phyloP scores from a whole-genome alignment of 805 yeast genomes.

The Diddensiella santjacobensis region DNA sequence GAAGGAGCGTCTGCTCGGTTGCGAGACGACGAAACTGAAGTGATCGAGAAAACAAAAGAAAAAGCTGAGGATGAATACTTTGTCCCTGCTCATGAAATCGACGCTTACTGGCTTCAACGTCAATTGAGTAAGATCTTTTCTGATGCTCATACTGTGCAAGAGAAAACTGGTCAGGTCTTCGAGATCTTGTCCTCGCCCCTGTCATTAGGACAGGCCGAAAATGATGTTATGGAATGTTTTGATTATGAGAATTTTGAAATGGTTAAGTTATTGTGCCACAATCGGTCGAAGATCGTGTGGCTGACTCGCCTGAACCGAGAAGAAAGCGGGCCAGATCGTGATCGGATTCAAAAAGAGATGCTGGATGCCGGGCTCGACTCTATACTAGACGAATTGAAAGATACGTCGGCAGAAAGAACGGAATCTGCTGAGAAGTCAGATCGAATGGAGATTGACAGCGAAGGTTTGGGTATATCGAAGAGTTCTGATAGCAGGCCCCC shows the following conservation, averaged over 20 bases:
- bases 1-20: too few relatives aligned
- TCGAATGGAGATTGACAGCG: constrained; percentile 23
- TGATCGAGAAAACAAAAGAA: constrained; percentile 8
- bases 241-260: constrained; percentile 49
- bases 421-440: constrained; percentile 7
- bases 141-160: constrained; percentile 42
- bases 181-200: constrained; percentile 39
- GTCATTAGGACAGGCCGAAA: constrained; percentile 47
- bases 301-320: constrained; percentile 46
- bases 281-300: constrained; percentile 52
- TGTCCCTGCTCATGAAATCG: constrained; percentile 40
- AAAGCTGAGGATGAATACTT: constrained; percentile 10
- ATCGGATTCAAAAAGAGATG: constrained; percentile 43
- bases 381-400: constrained; percentile 42
- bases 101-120: constrained; percentile 52
- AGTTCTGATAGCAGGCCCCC: constrained; percentile 31
- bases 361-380: constrained; percentile 37
- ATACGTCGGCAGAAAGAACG: constrained; percentile 9
- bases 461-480: constrained; percentile 27
- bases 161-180: constrained; percentile 40
- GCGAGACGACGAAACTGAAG: constrained; percentile 10
- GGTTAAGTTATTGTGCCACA: constrained; percentile 46
- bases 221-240: constrained; percentile 49
- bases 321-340: constrained; percentile 36
- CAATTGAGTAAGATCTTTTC: constrained; percentile 38